Evolutionary conservation across 192 early-diverging fungal genomes (phyloP), one percentile per base, ranked within the genome.

Genomic region (Spizellomyces punctatus): DNA sequence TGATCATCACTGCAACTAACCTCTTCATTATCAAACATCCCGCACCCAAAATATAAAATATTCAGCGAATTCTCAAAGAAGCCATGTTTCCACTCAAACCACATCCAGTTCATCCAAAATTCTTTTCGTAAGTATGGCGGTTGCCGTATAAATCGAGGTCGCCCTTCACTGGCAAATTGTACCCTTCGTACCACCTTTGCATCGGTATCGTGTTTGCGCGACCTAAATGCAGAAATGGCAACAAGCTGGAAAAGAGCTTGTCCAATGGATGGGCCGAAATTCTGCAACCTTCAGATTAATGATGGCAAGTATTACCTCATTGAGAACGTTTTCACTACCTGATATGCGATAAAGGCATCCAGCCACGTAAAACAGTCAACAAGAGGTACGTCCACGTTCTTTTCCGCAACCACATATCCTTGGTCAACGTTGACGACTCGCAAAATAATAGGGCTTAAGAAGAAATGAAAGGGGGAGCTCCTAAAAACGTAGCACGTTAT

Each of bases 21-120:
- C 22, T 56, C 54, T n/a, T 56, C 54, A 56, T 56, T 14, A 41
- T 61, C 59, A 5, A 16, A 9, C 3, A 42, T 14, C 6, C 5
- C 42, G 5, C 5, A 61, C 5, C 22, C 17, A 5, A 61, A 61
- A 42, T 61, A 41, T 6, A 61, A 42, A 19, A 61, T 42, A 19
- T 61, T 41, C 16, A 27, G 0, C 17, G 59, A 17, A 61, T 61
- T 41, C 17, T 14, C 16, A 19, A 16, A 16, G 22, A 14, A 41
- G 17, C 59, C 59, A 16, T 27, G 59, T 9, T 42, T 19, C 42
- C 17, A 9, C 59, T 61, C 59, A 61, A 61, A 61, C 16, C 36
- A 61, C 5, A 61, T 61, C 59, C 59, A 61, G 17, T 14, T 41
- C 59, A 36, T 61, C 59, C 59, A 61, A 42, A 61, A 61, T 41